Base-by-base conservation (phyloP, 352 stramenopile genomes). In the Aphanomyces stellatus region DNA sequence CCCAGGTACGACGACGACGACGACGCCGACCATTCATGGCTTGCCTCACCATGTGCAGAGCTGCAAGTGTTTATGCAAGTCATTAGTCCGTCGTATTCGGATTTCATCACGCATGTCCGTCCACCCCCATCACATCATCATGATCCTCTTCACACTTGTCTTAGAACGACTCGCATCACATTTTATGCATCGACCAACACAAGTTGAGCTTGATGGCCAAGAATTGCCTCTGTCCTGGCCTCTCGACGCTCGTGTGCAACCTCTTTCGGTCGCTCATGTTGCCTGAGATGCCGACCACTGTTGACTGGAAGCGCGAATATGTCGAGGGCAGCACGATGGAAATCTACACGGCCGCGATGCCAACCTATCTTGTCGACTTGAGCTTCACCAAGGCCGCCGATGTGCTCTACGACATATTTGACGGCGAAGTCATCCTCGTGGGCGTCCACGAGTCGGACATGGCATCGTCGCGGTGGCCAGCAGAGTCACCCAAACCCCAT, bases 141-240 rank as follows among this genome's bases (percentile, higher is more conserved):
- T 40, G 2, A 22, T 65, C 33, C 8, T 56, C 37, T 25, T 8
- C 17, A 17, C 17, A 17, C 37, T 43, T 43, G 8, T 15, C 27
- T 17, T 62, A 69, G 49, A 62, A 62, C 25, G 74, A 85, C 41
- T 55, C 70, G n/a, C 75, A 86, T 37, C 78, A 86, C 46, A 51
- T 86, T 28, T 60, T 88, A 8, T 88, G 78, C 66, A 69, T 88
- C 61, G 73, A 86, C 61, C 72, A 88, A 71, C 76, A 85, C 71
- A 88, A 88, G 65, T 65, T 86, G 46, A 82, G 76, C 46, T 60
- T 88, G 27, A 66, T 88, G 46, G 80, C 80, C 48, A 88, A 88
- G 65, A 86, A 76, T 59, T 85, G 76, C 55, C 61, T 88, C 22
- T 88, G 76, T 34, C 78, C 80, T 6, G 78, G 80, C 4, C 78